Evolutionary conservation across 2,329 filamentous ascomycete genomes (phyloP), one percentile per base, ranked within the genome.

Genomic region (Penicillium freii): DNA sequence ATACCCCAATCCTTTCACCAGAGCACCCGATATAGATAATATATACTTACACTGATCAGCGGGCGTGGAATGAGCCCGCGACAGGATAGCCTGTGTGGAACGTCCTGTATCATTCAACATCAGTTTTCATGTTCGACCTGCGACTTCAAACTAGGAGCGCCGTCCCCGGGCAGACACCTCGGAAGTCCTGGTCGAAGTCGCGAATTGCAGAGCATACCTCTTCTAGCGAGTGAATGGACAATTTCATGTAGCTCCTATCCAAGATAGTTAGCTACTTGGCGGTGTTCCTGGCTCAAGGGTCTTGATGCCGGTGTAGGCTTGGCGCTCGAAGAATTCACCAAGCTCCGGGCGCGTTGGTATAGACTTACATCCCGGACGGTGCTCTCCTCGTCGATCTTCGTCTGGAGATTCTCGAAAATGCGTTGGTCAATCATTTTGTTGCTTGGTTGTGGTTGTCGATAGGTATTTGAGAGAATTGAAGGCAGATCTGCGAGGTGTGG

Each of bases 21-120:
- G 9, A 27, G 5, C 1, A 36, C 8, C 7, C 4, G 29, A 27
- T 25, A 50, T 34, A 40, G 31, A 42, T 23, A 77, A 46, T 34
- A 40, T 34, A 40, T 21, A 77, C 84, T 70, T 73, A 88, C 87
- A 73, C 46, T 86, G 78, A 56, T 79, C 73, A 25, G 87, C 84
- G 13, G 91, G 87, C 5, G 92, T 96, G 2, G 92, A 94, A 77
- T 99, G 94, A 49, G 94, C 91, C 71, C 91, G 84, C 38, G 93
- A 94, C 50, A 97, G 84, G 53, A 92, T 84, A 44, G 92, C 91
- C 69, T 93, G 90, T 23, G 89, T 88, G 60, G 86, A 87, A 67
- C 90, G 86, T 62, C 90, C 89, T 84, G 57, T 58, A 34, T 21
- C 51, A 21, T 42, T 45, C 42, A 42, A 42, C 11, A 56, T 62